phyloP scores from a whole-genome alignment of 345 rosid genomes.

The Nephelium lappaceum region DNA sequence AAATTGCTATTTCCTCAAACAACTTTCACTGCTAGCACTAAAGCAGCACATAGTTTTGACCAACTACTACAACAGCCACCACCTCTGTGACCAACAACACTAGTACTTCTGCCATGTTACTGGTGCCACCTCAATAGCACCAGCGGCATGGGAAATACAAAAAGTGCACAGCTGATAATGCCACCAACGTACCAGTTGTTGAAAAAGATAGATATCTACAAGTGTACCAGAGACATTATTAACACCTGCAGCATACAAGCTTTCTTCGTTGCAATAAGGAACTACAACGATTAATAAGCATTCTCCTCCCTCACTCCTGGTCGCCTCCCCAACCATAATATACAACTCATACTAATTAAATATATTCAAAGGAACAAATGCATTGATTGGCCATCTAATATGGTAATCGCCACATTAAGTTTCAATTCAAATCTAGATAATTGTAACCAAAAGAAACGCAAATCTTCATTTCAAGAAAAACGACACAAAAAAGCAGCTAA shows the following conservation, averaged over 20 bases:
- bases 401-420: neutral
- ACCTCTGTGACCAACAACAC: neutral
- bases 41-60: neutral
- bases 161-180: neutral
- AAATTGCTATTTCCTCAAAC: neutral
- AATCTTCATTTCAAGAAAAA: neutral
- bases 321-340: neutral
- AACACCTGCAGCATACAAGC: neutral
- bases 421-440: neutral
- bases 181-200: neutral
- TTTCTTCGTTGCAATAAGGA: neutral
- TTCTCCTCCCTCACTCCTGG: neutral
- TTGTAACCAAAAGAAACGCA: neutral
- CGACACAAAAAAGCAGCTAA: neutral
- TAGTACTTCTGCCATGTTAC: neutral
- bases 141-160: neutral
- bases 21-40: neutral
- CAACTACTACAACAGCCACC: neutral
- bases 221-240: neutral
- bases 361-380: neutral
- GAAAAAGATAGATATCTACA: neutral
- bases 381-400: neutral
- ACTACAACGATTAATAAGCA: neutral
- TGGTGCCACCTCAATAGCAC: neutral
- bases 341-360: neutral